phyloP scores from a whole-genome alignment of 495 filamentous ascomycete genomes.

The Neurospora tetrasperma region DNA sequence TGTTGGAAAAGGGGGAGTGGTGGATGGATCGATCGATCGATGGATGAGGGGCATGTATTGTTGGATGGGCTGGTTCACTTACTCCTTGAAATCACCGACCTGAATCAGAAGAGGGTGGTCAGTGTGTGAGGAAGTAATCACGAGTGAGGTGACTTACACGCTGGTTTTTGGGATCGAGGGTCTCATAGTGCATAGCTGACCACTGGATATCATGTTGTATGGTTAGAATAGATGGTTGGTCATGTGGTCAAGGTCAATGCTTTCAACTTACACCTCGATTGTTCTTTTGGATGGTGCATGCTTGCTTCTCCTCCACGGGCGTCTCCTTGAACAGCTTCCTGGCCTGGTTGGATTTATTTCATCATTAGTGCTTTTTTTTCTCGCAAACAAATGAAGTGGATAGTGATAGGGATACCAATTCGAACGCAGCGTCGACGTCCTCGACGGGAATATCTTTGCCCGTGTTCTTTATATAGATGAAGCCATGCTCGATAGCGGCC shows the following conservation, averaged over 20 bases:
- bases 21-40: too few relatives aligned
- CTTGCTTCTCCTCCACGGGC: constrained; percentile 59
- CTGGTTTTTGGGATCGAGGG: constrained; percentile 74
- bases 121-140: background rate
- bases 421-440: constrained; percentile 65
- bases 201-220: constrained; percentile 32
- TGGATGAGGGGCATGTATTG: too few relatives aligned
- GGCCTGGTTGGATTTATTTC: constrained; percentile 41
- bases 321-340: constrained; percentile 61
- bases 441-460: constrained; percentile 53
- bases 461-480: constrained; percentile 71
- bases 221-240: background rate
- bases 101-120: constrained; percentile 18
- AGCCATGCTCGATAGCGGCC: constrained; percentile 72
- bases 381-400: background rate
- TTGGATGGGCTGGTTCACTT: too few relatives aligned
- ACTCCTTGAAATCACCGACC: constrained; percentile 86
- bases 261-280: constrained; percentile 51
- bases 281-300: constrained; percentile 61
- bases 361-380: background rate
- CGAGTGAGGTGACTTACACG: constrained; percentile 38
- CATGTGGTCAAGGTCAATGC: too few relatives aligned
- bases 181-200: constrained; percentile 81
- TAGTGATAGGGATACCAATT: constrained; percentile 42
- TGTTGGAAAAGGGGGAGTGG: too few relatives aligned